Conservation (phyloP, 495 filamentous ascomycete genomes). For the Podospora appendiculata region DNA sequence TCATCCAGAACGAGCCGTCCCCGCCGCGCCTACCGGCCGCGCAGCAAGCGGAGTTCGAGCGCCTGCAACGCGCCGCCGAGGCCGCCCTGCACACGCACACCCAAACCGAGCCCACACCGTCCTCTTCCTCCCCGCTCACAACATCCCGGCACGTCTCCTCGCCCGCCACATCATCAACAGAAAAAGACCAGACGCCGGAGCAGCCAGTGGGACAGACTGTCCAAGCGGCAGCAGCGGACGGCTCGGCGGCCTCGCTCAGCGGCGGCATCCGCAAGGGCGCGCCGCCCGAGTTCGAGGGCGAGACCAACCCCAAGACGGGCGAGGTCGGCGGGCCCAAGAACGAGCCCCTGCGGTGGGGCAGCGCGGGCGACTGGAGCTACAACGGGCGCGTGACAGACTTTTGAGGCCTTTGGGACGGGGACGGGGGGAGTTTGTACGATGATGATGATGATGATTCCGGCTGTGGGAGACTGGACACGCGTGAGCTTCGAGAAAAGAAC, state of each 20-base stretch:
- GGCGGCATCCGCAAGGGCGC: constrained; percentile 49
- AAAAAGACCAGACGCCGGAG: too few species aligned
- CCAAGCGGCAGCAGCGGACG: constrained; percentile 2
- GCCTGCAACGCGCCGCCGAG: constrained; percentile 57
- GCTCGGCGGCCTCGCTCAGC: constrained; percentile 19
- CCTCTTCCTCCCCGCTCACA: constrained; percentile 5
- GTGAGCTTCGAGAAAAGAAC: too few species aligned
- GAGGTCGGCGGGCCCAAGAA: constrained; percentile 97
- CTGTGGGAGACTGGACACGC: too few species aligned
- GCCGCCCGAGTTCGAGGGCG: constrained; percentile 88
- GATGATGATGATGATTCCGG: too few species aligned
- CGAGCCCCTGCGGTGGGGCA: constrained; percentile 85
- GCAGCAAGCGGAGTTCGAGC: constrained; percentile 90
- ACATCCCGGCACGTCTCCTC: constrained; percentile 18
- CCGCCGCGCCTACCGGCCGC: constrained; percentile 79
- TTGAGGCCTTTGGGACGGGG: constrained; percentile 24
- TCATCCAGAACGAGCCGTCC: constrained; percentile 47
- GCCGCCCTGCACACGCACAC: constrained; percentile 20
- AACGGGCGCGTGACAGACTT: constrained; percentile 96
- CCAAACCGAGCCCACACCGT: not conserved
- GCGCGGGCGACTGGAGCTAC: constrained; percentile 82
- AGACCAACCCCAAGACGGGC: constrained; percentile 90
- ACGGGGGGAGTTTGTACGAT: too few species aligned
- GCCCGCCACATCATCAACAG: not conserved
- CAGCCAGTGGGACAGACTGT: too few species aligned